Base-by-base conservation (phyloP, 148 eudicot genomes). In the Diospyros lotus region DNA sequence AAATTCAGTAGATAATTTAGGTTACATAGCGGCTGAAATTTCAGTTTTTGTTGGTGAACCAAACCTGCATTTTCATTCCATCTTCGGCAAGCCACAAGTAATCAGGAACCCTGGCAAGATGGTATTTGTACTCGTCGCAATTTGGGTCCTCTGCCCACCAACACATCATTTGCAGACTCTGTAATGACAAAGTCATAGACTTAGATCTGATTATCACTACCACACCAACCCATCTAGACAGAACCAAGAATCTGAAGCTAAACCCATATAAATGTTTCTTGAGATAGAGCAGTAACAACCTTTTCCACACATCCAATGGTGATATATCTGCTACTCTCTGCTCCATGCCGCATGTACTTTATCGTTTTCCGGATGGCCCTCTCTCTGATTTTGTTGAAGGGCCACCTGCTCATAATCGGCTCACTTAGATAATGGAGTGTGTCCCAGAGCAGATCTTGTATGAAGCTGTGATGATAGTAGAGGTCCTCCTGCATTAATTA, bases 21-120 rank as follows among this genome's bases (percentile, higher is more conserved):
- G 9, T 48, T 51, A 48, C 55, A 6, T 17, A 48, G 50, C 28
- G 3, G 2, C 2, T 62, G 4, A 5, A 39, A 18, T 17, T 4
- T 60, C 4, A 6, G 15, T 14, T 54, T 54, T 55, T 12, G n/a
- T 8, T 28, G 28, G 28, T 28, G n/a, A 56, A 7, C 6, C 45
- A 8, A 4, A 70, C 62, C 45, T 69, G 74, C 60, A 65, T 42
- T 74, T 64, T 74, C 77, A 74, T 74, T 40, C 77, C 77, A 74
- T 74, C 77, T 38, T 75, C 78, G 7, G 78, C 78, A 44, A 75
- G 45, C 78, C 78, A 75, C 17, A 75, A 45, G 46, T 17, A 75
- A 46, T 75, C 78, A 7, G 72, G 66, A 75, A 58, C 65, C 58
- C 72, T 28, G 14, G 78, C 78, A 3, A 75, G 78, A 43, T 75